Evolutionary conservation across 2,329 filamentous ascomycete species (phyloP).

Genomic region (Sclerotinia trifoliorum): DNA sequence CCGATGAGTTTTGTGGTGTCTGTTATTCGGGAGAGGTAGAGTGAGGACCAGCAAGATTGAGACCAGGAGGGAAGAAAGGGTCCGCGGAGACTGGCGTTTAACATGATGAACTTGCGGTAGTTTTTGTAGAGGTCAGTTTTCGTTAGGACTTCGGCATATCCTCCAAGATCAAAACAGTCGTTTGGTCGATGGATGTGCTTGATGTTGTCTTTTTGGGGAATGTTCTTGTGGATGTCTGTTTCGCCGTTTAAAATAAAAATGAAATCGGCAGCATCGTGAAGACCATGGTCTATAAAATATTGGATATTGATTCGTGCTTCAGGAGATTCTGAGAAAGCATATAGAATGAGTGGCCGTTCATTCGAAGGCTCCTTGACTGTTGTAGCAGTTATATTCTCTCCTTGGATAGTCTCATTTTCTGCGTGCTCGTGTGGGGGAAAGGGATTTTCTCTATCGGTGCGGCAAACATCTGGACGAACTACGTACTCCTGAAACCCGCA

Average conservation of each 20-base stretch:
- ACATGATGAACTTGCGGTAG: conserved; percentile 36
- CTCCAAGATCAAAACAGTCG: conserved; percentile 37
- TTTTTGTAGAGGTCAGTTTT: conserved; percentile 34
- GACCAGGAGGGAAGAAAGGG: conserved; percentile 37
- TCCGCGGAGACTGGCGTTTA: conserved; percentile 38
- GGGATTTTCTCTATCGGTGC: not conserved
- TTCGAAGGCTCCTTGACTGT: not conserved
- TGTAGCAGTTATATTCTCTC: not conserved
- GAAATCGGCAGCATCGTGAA: conserved; percentile 37
- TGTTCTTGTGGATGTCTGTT: conserved; percentile 26
- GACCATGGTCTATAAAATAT: conserved; percentile 36
- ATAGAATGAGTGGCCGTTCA: conserved; percentile 34
- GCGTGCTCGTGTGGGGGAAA: not conserved
- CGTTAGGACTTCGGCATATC: conserved; percentile 33
- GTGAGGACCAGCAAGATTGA: conserved; percentile 36
- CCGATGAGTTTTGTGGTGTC: conserved; percentile 37
- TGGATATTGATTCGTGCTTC: conserved; percentile 33
- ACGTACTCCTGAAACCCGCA: not conserved
- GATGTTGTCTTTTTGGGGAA: conserved; percentile 33
- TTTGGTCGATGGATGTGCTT: conserved; percentile 32
- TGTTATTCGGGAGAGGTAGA: conserved; percentile 29
- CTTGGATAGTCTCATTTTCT: not conserved
- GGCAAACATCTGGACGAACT: not conserved
- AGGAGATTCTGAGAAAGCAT: conserved; percentile 36
- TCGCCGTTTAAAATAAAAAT: conserved; percentile 38